A percentile compares a stretch with the other conserved stretches of the same genome.
Evolutionary conservation across 306 rosid species (phyloP).

Genomic region (Fagus crenata): DNA sequence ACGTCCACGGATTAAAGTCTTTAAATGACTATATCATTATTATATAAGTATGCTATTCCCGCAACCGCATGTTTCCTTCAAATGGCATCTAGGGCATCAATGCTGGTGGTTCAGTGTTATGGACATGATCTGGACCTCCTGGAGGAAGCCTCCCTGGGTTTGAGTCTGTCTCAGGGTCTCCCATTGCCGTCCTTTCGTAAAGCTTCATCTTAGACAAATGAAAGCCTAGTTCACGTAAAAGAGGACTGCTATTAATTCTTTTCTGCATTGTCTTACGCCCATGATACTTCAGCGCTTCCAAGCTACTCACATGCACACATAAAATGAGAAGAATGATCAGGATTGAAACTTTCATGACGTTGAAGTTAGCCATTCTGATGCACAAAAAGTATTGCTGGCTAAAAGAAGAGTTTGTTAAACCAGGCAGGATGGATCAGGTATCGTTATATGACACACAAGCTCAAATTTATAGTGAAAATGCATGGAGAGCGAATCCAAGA

Average conservation of each 20-base stretch:
- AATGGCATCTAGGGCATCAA: background rate
- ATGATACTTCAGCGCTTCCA: constrained; percentile 2
- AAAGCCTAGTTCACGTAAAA: constrained; percentile 12
- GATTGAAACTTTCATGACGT: background rate
- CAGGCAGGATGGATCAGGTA: background rate
- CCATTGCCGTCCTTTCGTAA: background rate
- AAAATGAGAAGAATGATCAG: constrained; percentile 19
- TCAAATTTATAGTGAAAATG: constrained; percentile 19
- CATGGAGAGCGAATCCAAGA: background rate
- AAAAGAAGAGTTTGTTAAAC: background rate
- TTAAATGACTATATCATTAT: too few relatives aligned
- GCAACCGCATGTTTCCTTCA: background rate
- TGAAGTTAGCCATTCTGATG: constrained; percentile 8
- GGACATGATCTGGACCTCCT: constrained; percentile 16
- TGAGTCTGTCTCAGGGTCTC: background rate
- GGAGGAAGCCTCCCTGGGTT: background rate
- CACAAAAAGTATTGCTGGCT: background rate
- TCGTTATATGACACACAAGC: background rate
- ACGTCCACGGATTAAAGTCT: too few relatives aligned
- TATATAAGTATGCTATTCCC: background rate
- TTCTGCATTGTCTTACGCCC: constrained; percentile 16
- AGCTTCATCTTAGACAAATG: background rate
- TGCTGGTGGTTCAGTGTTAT: background rate
- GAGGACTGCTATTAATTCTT: background rate
- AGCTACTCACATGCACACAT: constrained; percentile 5